Conservation (phyloP, 768 basidiomycete genomes). For the Crepidotus variabilis region DNA sequence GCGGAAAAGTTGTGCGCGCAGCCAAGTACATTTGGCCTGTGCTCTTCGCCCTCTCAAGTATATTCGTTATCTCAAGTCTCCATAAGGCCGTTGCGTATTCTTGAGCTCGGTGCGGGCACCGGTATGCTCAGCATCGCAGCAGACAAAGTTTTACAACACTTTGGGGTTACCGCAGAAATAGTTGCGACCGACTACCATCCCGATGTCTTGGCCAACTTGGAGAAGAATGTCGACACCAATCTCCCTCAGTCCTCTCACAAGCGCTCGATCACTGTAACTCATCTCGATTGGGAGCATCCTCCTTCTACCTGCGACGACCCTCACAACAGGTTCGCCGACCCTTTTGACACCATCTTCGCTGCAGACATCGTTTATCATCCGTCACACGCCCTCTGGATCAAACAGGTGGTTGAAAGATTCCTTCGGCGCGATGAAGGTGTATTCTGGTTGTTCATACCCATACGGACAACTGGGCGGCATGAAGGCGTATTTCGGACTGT, state of each 20-base stretch:
- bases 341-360: constrained; percentile 70
- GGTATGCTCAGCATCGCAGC: constrained; percentile 75
- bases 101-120: constrained; percentile 86
- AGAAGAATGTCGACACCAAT: constrained; percentile 56
- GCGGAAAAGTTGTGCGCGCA: constrained; percentile 60
- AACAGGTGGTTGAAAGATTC: constrained; percentile 49
- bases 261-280: constrained; percentile 36
- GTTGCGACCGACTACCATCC: constrained; percentile 79
- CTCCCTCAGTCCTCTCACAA: constrained; percentile 14
- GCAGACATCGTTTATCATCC: constrained; percentile 81
- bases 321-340: constrained; percentile 4
- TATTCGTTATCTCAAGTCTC: background rate
- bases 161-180: constrained; percentile 29
- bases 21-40: constrained; percentile 26
- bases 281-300: constrained; percentile 66
- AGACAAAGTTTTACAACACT: constrained; percentile 33
- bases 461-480: constrained; percentile 62
- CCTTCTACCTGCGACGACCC: constrained; percentile 28
- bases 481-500: constrained; percentile 57
- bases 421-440: constrained; percentile 41
- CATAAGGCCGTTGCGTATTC: constrained; percentile 35
- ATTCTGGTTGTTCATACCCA: constrained; percentile 73
- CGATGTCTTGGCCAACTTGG: constrained; percentile 67
- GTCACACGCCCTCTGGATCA: constrained; percentile 67
- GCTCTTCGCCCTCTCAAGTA: constrained; percentile 1